Conservation (phyloP, 176 grass and related monocot species). For the Juncus effusus region DNA sequence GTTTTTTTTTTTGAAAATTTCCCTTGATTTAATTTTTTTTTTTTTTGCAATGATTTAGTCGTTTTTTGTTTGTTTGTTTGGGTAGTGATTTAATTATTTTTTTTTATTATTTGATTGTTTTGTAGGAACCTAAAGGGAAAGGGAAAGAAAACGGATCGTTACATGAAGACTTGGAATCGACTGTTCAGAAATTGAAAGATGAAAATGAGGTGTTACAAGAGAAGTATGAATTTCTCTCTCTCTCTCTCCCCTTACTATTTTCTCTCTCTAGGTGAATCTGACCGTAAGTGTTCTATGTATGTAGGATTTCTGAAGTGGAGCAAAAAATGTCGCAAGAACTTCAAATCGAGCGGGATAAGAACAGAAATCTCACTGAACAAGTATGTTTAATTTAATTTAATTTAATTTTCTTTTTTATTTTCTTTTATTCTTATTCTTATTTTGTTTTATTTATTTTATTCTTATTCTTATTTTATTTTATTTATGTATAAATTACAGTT, state of each 20-base stretch:
- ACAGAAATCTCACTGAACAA: constrained; percentile 63
- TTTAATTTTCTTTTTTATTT: constrained; percentile 8
- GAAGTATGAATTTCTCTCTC: constrained; percentile 46
- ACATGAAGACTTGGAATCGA: constrained; percentile 20
- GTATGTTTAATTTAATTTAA: constrained; percentile 36
- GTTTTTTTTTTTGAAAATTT: not conserved
- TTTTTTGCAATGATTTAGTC: not conserved
- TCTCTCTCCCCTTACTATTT: constrained; percentile 24
- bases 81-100: too few relatives aligned
- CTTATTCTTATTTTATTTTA: too few relatives aligned
- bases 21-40: not conserved
- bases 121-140: constrained; percentile 34
- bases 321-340: constrained; percentile 51
- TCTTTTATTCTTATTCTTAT: not conserved
- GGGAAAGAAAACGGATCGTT: constrained; percentile 22
- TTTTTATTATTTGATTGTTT: constrained; percentile 25
- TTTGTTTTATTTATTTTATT: too few relatives aligned
- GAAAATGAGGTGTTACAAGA: constrained; percentile 69
- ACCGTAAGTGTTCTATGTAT: constrained; percentile 30
- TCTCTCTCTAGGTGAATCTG: constrained; percentile 20
- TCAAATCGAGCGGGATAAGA: constrained; percentile 57
- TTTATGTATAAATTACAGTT: constrained; percentile 37
- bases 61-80: not conserved
- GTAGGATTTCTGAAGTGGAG: constrained; percentile 57
- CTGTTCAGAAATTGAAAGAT: constrained; percentile 63